These are phyloP conservation scores for Macaranga tanarius DNA, from an alignment of 441 rosid species.

Conservation along the genomic window DNA sequence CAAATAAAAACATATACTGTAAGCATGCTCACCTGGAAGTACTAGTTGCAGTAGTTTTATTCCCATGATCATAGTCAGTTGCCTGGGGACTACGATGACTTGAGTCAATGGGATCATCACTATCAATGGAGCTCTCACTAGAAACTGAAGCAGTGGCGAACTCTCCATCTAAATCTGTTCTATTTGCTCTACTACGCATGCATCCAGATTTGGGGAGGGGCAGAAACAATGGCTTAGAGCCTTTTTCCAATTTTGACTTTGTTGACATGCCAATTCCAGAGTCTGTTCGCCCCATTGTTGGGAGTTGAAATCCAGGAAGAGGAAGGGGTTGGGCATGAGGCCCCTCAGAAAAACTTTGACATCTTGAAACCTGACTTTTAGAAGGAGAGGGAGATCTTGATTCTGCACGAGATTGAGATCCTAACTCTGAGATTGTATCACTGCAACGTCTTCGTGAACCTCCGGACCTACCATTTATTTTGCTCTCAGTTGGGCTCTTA, in stretches of 20 bases:
- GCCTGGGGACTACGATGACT: conserved; percentile 49
- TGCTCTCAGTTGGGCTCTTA: conserved; percentile 49
- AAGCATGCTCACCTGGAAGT: conserved; percentile 50
- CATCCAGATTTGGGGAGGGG: conserved; percentile 61
- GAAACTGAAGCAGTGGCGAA: conserved; percentile 49
- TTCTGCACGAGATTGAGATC: conserved; percentile 52
- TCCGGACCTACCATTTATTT: conserved; percentile 41
- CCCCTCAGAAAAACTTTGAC: conserved; percentile 63
- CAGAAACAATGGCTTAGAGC: conserved; percentile 41
- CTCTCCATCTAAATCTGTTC: conserved; percentile 56
- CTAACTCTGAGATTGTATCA: conserved; percentile 52
- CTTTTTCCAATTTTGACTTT: conserved; percentile 44
- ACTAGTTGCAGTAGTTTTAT: conserved; percentile 44
- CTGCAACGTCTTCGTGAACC: conserved; percentile 45
- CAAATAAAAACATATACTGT: conserved; percentile 9
- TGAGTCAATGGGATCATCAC: conserved; percentile 56
- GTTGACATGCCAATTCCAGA: conserved; percentile 47
- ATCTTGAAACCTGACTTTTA: conserved; percentile 47
- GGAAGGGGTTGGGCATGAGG: conserved; percentile 70
- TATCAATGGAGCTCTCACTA: conserved; percentile 55
- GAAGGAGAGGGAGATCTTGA: conserved; percentile 67
- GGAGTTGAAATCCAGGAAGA: conserved; percentile 48
- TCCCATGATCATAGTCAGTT: conserved; percentile 50
- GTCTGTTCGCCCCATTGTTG: conserved; percentile 43
- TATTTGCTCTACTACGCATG: conserved; percentile 42